Conservation (phyloP, 164 flowering plant genomes). For the Vitis labrusca region DNA sequence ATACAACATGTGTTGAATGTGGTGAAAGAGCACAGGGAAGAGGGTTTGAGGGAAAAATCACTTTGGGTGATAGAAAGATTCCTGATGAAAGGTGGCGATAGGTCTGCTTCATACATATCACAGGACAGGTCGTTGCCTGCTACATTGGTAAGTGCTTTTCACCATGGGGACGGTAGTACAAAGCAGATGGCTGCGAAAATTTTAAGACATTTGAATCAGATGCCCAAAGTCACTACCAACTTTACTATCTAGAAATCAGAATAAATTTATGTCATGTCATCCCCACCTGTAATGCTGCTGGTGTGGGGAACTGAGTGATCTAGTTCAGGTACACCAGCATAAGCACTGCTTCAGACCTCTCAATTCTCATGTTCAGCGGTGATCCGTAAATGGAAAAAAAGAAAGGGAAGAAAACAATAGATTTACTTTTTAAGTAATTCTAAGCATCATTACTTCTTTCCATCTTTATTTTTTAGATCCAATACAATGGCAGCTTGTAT, state of each 20-base stretch:
- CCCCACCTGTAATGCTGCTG: neutral
- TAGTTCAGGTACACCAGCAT: neutral
- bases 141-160: slow-evolving; percentile 61
- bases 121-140: slow-evolving; percentile 58
- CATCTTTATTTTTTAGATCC: too few relatives aligned
- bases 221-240: slow-evolving; percentile 39
- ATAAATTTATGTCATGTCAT: neutral
- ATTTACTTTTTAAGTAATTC: too few relatives aligned
- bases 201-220: slow-evolving; percentile 54
- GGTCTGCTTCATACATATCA: slow-evolving; percentile 49
- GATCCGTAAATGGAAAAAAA: too few relatives aligned
- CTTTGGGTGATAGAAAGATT: slow-evolving; percentile 74
- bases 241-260: slow-evolving; percentile 16
- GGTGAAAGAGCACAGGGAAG: slow-evolving; percentile 53
- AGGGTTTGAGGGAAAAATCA: slow-evolving; percentile 55
- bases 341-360: too few relatives aligned
- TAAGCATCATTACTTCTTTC: too few relatives aligned
- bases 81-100: slow-evolving; percentile 52
- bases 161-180: slow-evolving; percentile 52
- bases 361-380: too few relatives aligned
- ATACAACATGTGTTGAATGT: slow-evolving; percentile 54
- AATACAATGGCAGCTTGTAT: too few relatives aligned
- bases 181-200: slow-evolving; percentile 73
- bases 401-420: too few relatives aligned
- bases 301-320: neutral